Percentiles rank a stretch among this genome's conserved stretches.
These are phyloP conservation scores for Diaporthe destruens DNA, from an alignment of 2,329 filamentous ascomycete species.

Conservation along the genomic window DNA sequence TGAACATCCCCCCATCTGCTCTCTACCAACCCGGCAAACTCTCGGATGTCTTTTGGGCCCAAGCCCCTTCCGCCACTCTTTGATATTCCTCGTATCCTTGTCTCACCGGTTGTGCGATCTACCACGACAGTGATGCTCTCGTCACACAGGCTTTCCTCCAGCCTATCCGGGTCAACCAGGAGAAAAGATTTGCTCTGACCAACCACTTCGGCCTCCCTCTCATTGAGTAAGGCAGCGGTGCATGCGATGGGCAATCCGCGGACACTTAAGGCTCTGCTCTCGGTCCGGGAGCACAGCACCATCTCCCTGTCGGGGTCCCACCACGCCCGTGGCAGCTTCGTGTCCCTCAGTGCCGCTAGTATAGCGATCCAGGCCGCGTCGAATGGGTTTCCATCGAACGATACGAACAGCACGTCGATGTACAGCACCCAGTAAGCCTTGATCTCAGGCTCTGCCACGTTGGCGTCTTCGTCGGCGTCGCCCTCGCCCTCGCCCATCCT, in stretches of 20 bases:
- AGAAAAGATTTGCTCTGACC: constrained; percentile 74
- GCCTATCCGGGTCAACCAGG: constrained; percentile 86
- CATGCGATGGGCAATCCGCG: constrained; percentile 79
- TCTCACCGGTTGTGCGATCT: constrained; percentile 67
- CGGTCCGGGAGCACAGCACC: constrained; percentile 77
- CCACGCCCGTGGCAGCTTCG: constrained; percentile 80
- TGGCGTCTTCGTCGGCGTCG: constrained; percentile 55
- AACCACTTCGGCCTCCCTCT: constrained; percentile 63
- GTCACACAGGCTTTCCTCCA: constrained; percentile 87
- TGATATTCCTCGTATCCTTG: constrained; percentile 77
- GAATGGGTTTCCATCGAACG: constrained; percentile 90
- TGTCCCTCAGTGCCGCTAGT: constrained; percentile 83
- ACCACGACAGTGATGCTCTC: constrained; percentile 88
- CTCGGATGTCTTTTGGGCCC: constrained; percentile 71
- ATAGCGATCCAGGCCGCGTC: constrained; percentile 91
- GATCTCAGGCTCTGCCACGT: constrained; percentile 56
- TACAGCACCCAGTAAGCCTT: constrained; percentile 96
- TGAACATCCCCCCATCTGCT: constrained; percentile 73
- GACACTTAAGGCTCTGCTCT: constrained; percentile 68
- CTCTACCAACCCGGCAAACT: constrained; percentile 70
- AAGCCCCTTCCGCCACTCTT: constrained; percentile 85
- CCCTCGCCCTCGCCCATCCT: constrained; percentile 49
- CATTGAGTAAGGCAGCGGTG: constrained; percentile 83
- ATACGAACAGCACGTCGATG: constrained; percentile 95
- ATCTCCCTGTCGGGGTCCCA: constrained; percentile 88